Percentiles rank a stretch among this genome's conserved stretches.
Evolutionary conservation across 805 yeast genomes (phyloP).

Genomic region (Lipomyces sp.): DNA sequence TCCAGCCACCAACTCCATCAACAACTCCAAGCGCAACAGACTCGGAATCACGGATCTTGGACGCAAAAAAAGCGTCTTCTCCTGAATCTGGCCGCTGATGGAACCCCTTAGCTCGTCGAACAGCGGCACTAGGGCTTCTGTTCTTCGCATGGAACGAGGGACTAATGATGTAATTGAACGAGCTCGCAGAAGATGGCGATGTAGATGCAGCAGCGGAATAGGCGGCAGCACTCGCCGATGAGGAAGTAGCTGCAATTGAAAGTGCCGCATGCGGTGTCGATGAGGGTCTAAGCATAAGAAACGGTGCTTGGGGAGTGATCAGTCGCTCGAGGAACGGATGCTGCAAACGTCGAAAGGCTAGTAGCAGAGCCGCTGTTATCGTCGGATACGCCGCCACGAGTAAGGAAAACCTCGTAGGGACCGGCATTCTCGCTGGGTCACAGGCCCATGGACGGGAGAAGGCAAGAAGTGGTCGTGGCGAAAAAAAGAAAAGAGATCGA

Average conservation of each 20-base stretch:
- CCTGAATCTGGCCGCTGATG: conserved; percentile 27
- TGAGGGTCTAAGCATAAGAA: conserved; percentile 10
- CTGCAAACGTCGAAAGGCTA: conserved; percentile 26
- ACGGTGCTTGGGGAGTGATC: conserved; percentile 11
- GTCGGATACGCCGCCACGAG: conserved; percentile 28
- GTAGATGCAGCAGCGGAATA: conserved; percentile 1
- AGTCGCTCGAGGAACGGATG: conserved; percentile 24
- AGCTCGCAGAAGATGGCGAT: neutral
- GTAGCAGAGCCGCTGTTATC: conserved; percentile 26
- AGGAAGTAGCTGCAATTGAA: conserved; percentile 10
- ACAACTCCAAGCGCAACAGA: conserved; percentile 41
- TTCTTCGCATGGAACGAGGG: conserved; percentile 23
- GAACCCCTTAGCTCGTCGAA: neutral
- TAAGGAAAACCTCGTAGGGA: conserved; percentile 22
- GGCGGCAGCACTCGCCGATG: conserved; percentile 11
- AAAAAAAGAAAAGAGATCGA: too few relatives aligned
- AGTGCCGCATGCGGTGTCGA: conserved; percentile 3
- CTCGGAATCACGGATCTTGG: conserved; percentile 20
- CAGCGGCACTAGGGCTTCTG: conserved; percentile 5
- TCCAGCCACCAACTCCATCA: conserved; percentile 99
- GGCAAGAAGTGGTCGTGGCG: too few relatives aligned
- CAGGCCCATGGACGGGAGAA: too few relatives aligned
- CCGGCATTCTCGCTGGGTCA: too few relatives aligned
- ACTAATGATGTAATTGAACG: conserved; percentile 11
- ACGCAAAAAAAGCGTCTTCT: conserved; percentile 31